Base-by-base conservation (phyloP, 1,284 basidiomycete species). In the Tilletia indica region DNA sequence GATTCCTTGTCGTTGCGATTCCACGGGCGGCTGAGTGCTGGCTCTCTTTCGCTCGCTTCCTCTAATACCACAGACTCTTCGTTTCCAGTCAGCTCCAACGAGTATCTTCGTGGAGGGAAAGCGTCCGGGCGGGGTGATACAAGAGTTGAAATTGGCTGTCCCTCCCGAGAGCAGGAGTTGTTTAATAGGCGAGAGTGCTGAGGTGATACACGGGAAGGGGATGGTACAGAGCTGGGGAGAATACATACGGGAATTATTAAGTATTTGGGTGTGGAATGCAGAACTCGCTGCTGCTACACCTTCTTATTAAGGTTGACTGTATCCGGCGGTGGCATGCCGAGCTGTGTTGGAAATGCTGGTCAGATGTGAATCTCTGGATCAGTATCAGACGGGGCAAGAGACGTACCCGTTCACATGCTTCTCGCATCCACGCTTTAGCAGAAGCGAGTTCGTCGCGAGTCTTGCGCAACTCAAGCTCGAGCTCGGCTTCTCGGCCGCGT, bases 371-470 rank as follows among this genome's bases (percentile, higher is more conserved):
- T 2, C 11, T 58, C 56, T n/a, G 21, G 3, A 21, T 1, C 1
- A 45, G 42, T 9, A 14, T 5, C 6, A 3, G 42, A 45, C 9
- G 42, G 42, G 1, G n/a, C 19, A 6, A 8, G 3, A 61, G 25
- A 64, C 61, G 12, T 42, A 64, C 61, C 34, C 34, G 31, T 64
- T 64, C 61, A 34, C 34, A 39, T 16, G 61, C 61, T 21, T 64
- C 34, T 34, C 61, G 61, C 61, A 64, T 64, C 61, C 61, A 64
- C 16, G 38, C 61, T 19, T 42, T 11, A 6, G 61, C 61, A 8
- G 38, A 34, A 12, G 61, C 61, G 2, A 64, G 61, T 39, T 64
- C 61, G 61, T 64, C 61, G 16, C 61, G 61, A 4, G 61, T 42
- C 38, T 39, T 36, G 61, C 61, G 61, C 8, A 64, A 34, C 34